phyloP scores from a whole-genome alignment of 2,329 filamentous ascomycete species.

The Claviceps citrina region DNA sequence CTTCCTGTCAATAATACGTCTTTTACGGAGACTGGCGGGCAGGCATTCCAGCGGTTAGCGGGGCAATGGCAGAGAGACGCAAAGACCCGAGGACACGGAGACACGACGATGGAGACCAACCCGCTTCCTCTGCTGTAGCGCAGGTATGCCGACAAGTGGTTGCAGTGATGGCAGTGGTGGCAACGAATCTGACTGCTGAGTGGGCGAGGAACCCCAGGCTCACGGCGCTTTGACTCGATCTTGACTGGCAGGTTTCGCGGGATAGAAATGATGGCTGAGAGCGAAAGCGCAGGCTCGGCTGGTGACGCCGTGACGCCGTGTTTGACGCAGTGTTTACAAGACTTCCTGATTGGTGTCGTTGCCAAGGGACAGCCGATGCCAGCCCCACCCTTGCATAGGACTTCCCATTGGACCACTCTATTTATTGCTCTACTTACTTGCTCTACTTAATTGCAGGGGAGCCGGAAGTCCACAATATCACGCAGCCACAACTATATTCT shows the following conservation, averaged over 20 bases:
- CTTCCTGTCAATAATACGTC: slow-evolving; percentile 6
- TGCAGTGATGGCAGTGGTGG: too few species aligned
- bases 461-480: too few species aligned
- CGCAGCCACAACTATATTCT: not conserved
- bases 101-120: not conserved
- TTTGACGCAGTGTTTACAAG: slow-evolving; percentile 7
- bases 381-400: slow-evolving; percentile 2
- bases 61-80: slow-evolving; percentile 21
- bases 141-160: not conserved
- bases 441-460: too few species aligned
- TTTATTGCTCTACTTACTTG: too few species aligned
- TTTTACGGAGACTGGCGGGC: slow-evolving; percentile 2
- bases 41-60: slow-evolving; percentile 28
- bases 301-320: slow-evolving; percentile 6
- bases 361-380: not conserved
- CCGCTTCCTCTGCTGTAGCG: not conserved
- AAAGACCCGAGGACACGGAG: too few species aligned
- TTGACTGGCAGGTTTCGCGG: not conserved
- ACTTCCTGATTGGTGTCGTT: slow-evolving; percentile 8
- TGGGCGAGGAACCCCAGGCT: not conserved
- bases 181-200: not conserved
- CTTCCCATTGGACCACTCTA: too few species aligned
- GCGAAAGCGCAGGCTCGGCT: not conserved
- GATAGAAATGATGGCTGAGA: slow-evolving; percentile 1
- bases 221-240: not conserved